phyloP scores from a whole-genome alignment of 23 red algal genomes.

The Agarophyton chilense region DNA sequence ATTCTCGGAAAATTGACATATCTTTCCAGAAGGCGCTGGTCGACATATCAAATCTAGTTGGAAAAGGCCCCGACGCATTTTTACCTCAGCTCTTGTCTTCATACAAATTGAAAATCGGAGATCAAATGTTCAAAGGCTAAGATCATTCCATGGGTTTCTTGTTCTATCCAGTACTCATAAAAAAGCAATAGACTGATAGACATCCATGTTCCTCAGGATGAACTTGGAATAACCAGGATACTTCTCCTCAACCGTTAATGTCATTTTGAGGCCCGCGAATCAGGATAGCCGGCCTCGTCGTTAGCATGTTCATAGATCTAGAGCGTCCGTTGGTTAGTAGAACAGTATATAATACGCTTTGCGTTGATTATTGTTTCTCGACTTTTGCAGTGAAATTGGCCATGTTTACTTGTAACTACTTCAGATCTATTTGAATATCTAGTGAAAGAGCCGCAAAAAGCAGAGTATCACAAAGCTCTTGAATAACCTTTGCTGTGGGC shows the following conservation, averaged over 20 bases:
- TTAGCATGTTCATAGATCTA: no score
- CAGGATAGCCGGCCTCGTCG: no score
- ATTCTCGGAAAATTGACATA: background rate
- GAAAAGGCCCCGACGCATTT: background rate
- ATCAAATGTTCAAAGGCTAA: background rate
- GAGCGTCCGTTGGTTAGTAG: no score
- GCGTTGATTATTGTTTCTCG: background rate
- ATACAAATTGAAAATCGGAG: conserved; percentile 9
- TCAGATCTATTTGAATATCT: background rate
- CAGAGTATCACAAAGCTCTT: conserved; percentile 72
- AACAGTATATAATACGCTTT: background rate
- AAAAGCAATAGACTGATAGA: background rate
- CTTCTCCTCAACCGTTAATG: no score
- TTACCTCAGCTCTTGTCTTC: conserved; percentile 15
- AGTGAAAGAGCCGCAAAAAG: conserved; percentile 52
- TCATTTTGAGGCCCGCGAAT: no score
- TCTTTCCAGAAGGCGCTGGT: conserved; percentile 12
- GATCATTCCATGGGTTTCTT: background rate
- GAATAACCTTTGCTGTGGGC: conserved; percentile 63
- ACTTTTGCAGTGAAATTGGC: background rate
- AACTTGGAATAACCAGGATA: background rate
- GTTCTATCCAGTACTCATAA: no score
- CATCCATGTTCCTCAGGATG: background rate
- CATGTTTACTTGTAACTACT: background rate
- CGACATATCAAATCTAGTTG: conserved; percentile 22